Base-by-base conservation (phyloP, 306 rosid genomes). In the Glycine soja region DNA sequence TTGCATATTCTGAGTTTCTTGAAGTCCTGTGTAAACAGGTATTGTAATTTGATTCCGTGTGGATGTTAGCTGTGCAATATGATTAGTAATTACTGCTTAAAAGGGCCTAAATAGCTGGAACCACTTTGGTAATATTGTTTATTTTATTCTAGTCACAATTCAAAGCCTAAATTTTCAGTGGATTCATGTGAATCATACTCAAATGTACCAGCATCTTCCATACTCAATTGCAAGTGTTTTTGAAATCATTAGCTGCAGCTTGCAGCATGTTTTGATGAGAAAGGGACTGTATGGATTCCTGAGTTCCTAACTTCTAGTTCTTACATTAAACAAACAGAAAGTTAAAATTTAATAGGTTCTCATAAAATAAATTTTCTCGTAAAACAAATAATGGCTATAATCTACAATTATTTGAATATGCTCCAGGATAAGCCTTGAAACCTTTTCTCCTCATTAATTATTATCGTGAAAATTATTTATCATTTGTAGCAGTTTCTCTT, bases 11-110 rank as follows among this genome's bases (percentile, higher is more conserved):
- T 3, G 99, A 95, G 88, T 95, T 93, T 80, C 99, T 93, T 63
- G 99, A 95, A 92, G 97, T 89, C 87, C 90, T 95, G 16, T 95
- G 99, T 82, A 86, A 89, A 79, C 99, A 95, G 98, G 98, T 95
- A 87, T 73, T 34, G 10, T 88, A 32, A n/a, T 67, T 65, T 75
- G 66, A 75, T 79, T 83, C 74, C 38, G 11, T 57, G 45, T 66
- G 50, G 16, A 10, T 72, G 47, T 64, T 63, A 13, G 42, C 10
- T 6, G 10, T 48, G 59, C 67, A 57, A 52, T 68, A 42, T 51
- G 75, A 24, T 70, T 71, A 15, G 58, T 74, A 48, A 57, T 53
- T 83, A 66, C 47, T 65, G 79, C 75, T 52, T 10, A 63, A 43
- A 40, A 30, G 13, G 34, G 56, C 56, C 18, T 16, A 42, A 42